Base-by-base conservation (phyloP, 441 rosid species). In the Flueggea neowawraea region DNA sequence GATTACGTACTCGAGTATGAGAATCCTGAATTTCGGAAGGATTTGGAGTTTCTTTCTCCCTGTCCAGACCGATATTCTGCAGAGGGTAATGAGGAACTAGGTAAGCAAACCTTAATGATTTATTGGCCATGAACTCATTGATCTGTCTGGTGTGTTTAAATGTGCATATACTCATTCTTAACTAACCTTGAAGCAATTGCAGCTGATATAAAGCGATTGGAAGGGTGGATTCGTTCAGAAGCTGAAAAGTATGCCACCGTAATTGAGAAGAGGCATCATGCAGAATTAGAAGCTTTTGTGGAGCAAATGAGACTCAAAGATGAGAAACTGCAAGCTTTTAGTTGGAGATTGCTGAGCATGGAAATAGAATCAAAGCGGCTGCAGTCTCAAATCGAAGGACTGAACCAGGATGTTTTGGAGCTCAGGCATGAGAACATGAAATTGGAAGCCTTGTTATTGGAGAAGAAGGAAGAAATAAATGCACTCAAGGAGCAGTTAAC, bases 271-370 rank as follows among this genome's bases (percentile, higher is more conserved):
- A 77, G 81, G 68, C 89, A 85, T 70, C 90, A 81, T 60, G 66
- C 75, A 31, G 98, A 88, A 71, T 52, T 88, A 45, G 85, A 80
- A 52, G 90, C 78, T 17, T 90, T 83, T 73, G 80, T 80, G 31
- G 89, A 90, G 70, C 83, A 85, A 68, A 73, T 88, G 86, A 80
- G 92, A 64, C 76, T 83, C 52, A 93, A 88, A 74, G 97, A 93
- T 69, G 93, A 87, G 69, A 88, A 80, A 62, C 63, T 88, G 61
- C 95, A 90, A 78, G 83, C 83, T 58, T 74, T 69, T 31, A 85
- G 80, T 15, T 81, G 89, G 93, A 82, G 70, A 73, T 56, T 83
- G 67, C 74, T 88, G 76, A 87, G 91, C 82, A 75, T 79, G 82
- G 96, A 93, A 68, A 66, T 85, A 53, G 98, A 93, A 74, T 78